Evolutionary conservation across 441 rosid species (phyloP), one percentile per base, ranked within the genome.

Genomic region (Pelargonium hybrid): DNA sequence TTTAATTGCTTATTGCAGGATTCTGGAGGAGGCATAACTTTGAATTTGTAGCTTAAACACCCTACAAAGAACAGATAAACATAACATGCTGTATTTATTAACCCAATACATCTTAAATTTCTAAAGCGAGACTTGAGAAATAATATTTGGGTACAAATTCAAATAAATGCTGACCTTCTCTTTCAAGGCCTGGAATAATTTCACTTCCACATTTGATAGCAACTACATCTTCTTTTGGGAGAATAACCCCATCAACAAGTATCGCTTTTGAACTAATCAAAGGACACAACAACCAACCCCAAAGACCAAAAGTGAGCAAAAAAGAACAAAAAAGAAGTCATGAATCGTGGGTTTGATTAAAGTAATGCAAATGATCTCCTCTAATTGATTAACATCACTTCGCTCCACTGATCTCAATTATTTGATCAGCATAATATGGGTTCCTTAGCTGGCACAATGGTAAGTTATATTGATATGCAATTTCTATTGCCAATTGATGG

Each of bases 181-280:
- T 81, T 71, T 39, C 72, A 71, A 83, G 89, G 74, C 87, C 88
- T 57, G 87, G 80, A 72, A 86, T 77, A 59, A 89, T 87, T 82
- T 91, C 97, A 63, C 88, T 81, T 70, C 96, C 97, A 76, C 80
- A 81, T 8, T 73, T 77, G 75, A 93, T 78, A 39, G 83, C 84
- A 20, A 79, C 74, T 9, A 77, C 78, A 70, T 83, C 92, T 74
- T 78, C 86, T 72, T 71, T 83, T 17, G 77, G 77, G 63, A 93
- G 71, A 56, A 80, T 63, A 43, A 79, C 73, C 66, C 80, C 90
- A 65, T 89, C 93, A 73, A 91, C 91, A 72, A 91, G 83, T 78
- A 91, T 88, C 31, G 78, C 72, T 65, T 77, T 83, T 65, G 79
- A 84, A 80, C 98, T 92, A 78, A 78, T 47, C 45, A 79, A 21